Conservation (phyloP, 2,329 filamentous ascomycete genomes). For the Phyllosticta citribraziliensis region DNA sequence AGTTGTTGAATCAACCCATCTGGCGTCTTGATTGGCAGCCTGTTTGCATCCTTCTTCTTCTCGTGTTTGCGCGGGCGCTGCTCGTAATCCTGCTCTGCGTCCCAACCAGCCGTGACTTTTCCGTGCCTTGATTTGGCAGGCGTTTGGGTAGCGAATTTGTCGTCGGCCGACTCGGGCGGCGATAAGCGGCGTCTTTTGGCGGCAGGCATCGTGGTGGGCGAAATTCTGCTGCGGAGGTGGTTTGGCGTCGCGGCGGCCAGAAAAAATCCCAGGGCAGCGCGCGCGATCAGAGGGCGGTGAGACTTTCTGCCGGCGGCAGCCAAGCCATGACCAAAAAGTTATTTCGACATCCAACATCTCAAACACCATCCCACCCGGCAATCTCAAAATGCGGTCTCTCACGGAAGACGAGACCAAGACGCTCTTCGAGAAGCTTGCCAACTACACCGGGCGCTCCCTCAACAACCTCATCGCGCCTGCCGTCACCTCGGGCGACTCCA, state of each 20-base stretch:
- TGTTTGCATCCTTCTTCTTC: slow-evolving; percentile 62
- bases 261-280: background rate
- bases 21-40: slow-evolving; percentile 76
- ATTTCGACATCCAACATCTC: slow-evolving; percentile 1
- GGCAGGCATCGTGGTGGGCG: slow-evolving; percentile 20
- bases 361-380: background rate
- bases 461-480: slow-evolving; percentile 54
- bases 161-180: slow-evolving; percentile 19
- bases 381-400: slow-evolving; percentile 58
- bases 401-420: slow-evolving; percentile 71
- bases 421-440: slow-evolving; percentile 84
- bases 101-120: slow-evolving; percentile 70
- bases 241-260: slow-evolving; percentile 3
- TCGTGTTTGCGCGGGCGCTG: slow-evolving; percentile 63
- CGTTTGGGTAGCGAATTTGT: slow-evolving; percentile 3
- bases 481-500: slow-evolving; percentile 12
- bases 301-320: slow-evolving; percentile 20
- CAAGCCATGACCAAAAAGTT: slow-evolving; percentile 16
- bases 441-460: slow-evolving; percentile 80
- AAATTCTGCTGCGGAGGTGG: slow-evolving; percentile 15
- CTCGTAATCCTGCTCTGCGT: slow-evolving; percentile 88
- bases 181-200: slow-evolving; percentile 29
- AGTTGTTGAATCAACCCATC: slow-evolving; percentile 61
- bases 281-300: background rate
- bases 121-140: slow-evolving; percentile 48